A percentile compares a stretch with the other conserved stretches of the same genome.
Evolutionary conservation across 2,329 filamentous ascomycete genomes (phyloP).

Genomic region (Diplocarpon rosae): DNA sequence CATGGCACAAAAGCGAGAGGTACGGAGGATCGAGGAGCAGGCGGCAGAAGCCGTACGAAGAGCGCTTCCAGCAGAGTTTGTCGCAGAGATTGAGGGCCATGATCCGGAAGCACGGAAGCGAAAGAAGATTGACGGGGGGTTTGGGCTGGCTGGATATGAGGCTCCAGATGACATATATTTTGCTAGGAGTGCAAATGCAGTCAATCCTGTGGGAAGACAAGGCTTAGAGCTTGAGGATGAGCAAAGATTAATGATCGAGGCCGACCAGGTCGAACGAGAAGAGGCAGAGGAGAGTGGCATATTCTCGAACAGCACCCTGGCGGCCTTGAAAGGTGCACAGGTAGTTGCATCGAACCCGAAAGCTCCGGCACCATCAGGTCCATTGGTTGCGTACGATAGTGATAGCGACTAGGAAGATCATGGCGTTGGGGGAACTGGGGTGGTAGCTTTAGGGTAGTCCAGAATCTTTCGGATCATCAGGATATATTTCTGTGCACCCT

Average conservation of each 20-base stretch:
- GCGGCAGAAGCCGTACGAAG: conserved; percentile 86
- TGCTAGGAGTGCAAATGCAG: conserved; percentile 61
- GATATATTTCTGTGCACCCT: not conserved
- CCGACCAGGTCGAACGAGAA: conserved; percentile 12
- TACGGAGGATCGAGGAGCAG: conserved; percentile 81
- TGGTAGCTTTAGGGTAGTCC: not conserved
- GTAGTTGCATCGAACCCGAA: conserved; percentile 39
- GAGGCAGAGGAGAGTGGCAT: conserved; percentile 46
- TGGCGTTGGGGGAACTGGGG: conserved; percentile 11
- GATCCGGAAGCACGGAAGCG: conserved; percentile 81
- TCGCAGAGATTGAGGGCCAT: conserved; percentile 86
- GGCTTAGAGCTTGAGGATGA: conserved; percentile 55
- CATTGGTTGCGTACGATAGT: conserved; percentile 80
- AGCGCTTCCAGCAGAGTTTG: conserved; percentile 79
- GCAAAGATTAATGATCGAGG: conserved; percentile 44
- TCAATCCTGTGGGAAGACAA: conserved; percentile 46
- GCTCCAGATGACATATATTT: conserved; percentile 92
- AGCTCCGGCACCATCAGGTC: conserved; percentile 48
- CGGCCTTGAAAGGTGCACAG: conserved; percentile 55
- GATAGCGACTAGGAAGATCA: conserved; percentile 53
- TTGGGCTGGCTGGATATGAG: conserved; percentile 68
- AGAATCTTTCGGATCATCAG: not conserved
- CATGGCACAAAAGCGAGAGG: conserved; percentile 86
- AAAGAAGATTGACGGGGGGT: conserved; percentile 79
- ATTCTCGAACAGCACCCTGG: conserved; percentile 71